These are phyloP conservation scores for Globisporangium okanoganense DNA, from an alignment of 352 stramenopile genomes.

Conservation along the genomic window DNA sequence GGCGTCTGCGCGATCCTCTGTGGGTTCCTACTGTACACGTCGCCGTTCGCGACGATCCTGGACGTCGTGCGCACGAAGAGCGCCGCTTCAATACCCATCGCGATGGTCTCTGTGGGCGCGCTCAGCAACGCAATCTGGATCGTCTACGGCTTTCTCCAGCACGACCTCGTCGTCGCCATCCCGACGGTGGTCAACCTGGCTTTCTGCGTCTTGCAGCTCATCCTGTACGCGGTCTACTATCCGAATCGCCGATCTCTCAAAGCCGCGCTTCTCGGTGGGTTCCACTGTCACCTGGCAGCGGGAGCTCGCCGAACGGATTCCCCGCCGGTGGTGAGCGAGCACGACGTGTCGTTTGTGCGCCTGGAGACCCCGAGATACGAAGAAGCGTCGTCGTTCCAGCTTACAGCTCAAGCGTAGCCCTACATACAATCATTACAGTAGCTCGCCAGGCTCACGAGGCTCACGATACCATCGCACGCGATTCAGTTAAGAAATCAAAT, in stretches of 20 bases:
- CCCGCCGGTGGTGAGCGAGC: slow-evolving; percentile 9
- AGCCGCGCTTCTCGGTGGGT: not conserved
- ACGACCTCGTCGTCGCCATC: slow-evolving; percentile 30
- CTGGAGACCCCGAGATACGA: slow-evolving; percentile 20
- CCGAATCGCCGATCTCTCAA: slow-evolving; percentile 14
- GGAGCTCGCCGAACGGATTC: not conserved
- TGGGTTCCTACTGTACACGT: slow-evolving; percentile 32
- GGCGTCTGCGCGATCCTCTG: slow-evolving; percentile 26
- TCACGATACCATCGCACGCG: not conserved
- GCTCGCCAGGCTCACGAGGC: not conserved
- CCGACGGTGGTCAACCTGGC: slow-evolving; percentile 30
- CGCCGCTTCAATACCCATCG: slow-evolving; percentile 29
- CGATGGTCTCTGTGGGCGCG: slow-evolving; percentile 31
- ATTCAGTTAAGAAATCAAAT: not conserved
- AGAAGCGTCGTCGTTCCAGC: not conserved
- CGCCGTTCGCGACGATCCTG: slow-evolving; percentile 26
- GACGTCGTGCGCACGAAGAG: slow-evolving; percentile 29
- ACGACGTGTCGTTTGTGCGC: slow-evolving; percentile 17
- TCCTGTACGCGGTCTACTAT: slow-evolving; percentile 30
- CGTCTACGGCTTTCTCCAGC: slow-evolving; percentile 29
- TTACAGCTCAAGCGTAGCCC: not conserved
- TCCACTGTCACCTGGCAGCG: slow-evolving; percentile 1
- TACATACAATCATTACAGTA: not conserved
- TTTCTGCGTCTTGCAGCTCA: slow-evolving; percentile 28
- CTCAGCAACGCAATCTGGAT: slow-evolving; percentile 42